Evolutionary conservation across 352 stramenopile genomes (phyloP), one percentile per base, ranked within the genome.

Genomic region (Pythium utonaiense): DNA sequence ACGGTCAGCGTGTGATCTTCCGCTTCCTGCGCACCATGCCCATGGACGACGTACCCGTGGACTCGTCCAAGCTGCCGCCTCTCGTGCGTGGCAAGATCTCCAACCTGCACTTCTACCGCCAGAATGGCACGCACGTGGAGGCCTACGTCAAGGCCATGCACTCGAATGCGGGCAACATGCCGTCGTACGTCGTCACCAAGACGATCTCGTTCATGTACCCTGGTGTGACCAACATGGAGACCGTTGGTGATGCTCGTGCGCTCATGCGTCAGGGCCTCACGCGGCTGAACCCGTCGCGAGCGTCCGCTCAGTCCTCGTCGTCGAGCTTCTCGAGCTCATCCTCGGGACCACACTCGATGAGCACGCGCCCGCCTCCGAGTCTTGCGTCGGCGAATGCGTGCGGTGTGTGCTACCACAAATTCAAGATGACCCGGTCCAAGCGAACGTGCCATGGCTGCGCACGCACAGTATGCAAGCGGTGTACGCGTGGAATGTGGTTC

Each of bases 71-170:
- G n/a, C 44, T 69, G 30, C 71, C 66, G n/a, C 64, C 53, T 31
- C 60, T 77, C 38, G 70, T 77, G 52, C 66, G 70, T 8, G 70
- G 70, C 55, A 72, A 73, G 63, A 73, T 77, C 25, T 77, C 70
- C 38, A 73, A 77, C 42, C 10, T 77, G 19, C 67, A 73, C 22
- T 38, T 77, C 12, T 77, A 77, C 45, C 62, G 70, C 16, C 62
- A 77, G 60, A 70, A 75, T 38, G 70, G 70, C 19, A 40, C 62
- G 17, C 54, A 67, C 42, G 70, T 72, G 13, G 63, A 75, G 40
- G 66, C 68, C 16, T 75, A 64, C 16, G 53, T 63, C 34, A 61
- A 73, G 31, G 67, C 70, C 33, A 70, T 74, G 41, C 67, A 77
- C 53, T 73, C 70, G 25, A 73, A 67, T 5, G 70, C 66, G 1